Conservation (phyloP, 768 basidiomycete species). For the Macrolepiota fuliginosa region DNA sequence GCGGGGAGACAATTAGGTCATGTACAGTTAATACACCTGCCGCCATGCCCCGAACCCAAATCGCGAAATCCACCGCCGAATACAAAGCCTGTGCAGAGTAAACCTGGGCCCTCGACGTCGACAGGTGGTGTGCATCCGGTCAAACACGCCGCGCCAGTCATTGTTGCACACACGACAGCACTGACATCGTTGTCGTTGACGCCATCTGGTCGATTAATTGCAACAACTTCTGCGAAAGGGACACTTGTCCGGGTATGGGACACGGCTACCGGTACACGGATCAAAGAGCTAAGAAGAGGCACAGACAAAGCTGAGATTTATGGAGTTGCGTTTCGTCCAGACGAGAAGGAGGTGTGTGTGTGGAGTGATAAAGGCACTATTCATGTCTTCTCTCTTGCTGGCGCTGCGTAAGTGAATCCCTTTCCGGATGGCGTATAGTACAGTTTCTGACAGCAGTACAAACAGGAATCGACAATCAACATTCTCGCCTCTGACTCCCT, state of each 20-base stretch:
- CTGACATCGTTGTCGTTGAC: slow-evolving; percentile 78
- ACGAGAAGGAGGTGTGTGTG: slow-evolving; percentile 83
- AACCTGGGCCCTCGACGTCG: slow-evolving; percentile 35
- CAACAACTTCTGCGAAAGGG: slow-evolving; percentile 81
- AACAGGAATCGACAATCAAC: slow-evolving; percentile 81
- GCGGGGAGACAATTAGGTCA: slow-evolving; percentile 87
- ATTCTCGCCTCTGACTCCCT: slow-evolving; percentile 76
- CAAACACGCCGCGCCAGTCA: slow-evolving; percentile 67
- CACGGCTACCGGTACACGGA: slow-evolving; percentile 63
- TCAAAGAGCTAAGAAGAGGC: slow-evolving; percentile 81
- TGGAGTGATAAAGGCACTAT: slow-evolving; percentile 97
- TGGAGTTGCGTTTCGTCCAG: slow-evolving; percentile 83
- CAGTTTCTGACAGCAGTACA: slow-evolving; percentile 1
- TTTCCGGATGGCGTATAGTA: background rate
- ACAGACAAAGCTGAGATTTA: slow-evolving; percentile 91
- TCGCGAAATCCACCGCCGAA: slow-evolving; percentile 52
- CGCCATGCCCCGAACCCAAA: slow-evolving; percentile 67
- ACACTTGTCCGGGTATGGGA: slow-evolving; percentile 91
- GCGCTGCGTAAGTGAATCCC: slow-evolving; percentile 54
- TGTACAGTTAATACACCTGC: slow-evolving; percentile 83
- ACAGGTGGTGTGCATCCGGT: background rate
- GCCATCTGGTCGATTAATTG: slow-evolving; percentile 73
- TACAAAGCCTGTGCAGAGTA: slow-evolving; percentile 24
- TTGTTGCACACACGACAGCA: slow-evolving; percentile 79
- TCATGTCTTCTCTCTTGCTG: slow-evolving; percentile 80